Conservation (phyloP, 1,139 yeast genomes). For the Kodamaea anthophila region DNA sequence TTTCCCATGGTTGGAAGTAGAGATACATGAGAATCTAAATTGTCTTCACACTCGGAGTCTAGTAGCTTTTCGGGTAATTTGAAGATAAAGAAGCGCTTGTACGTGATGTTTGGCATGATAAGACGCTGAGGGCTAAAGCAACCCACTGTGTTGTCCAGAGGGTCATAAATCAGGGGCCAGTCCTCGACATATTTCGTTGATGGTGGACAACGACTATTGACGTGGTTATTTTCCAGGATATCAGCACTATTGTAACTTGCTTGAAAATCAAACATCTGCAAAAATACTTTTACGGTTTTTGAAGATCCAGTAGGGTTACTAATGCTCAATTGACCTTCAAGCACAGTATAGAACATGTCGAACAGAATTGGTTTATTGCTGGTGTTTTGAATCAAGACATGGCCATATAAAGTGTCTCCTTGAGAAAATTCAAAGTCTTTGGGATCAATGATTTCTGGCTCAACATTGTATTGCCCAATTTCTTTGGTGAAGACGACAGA, state of each 20-base stretch:
- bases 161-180: conserved; percentile 5
- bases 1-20: conserved; percentile 19
- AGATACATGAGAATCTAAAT: conserved; percentile 14
- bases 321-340: conserved; percentile 24
- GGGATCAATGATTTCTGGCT: conserved; percentile 27
- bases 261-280: conserved; percentile 41
- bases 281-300: conserved; percentile 17
- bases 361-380: conserved; percentile 25
- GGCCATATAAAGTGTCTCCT: conserved; percentile 39
- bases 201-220: not conserved
- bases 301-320: conserved; percentile 4
- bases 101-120: conserved; percentile 9
- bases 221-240: conserved; percentile 20
- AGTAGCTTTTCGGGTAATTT: conserved; percentile 17
- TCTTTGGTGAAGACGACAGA: conserved; percentile 31
- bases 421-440: conserved; percentile 32
- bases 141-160: conserved; percentile 22
- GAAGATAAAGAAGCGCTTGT: conserved; percentile 18
- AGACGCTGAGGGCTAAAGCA: conserved; percentile 8
- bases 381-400: conserved; percentile 24
- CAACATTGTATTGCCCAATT: conserved; percentile 26
- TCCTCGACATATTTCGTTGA: not conserved
- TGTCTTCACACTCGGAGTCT: conserved; percentile 19
- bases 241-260: conserved; percentile 33
- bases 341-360: conserved; percentile 38